These are phyloP conservation scores for Obba rivulosa DNA, from an alignment of 768 basidiomycete genomes.

Conservation along the genomic window DNA sequence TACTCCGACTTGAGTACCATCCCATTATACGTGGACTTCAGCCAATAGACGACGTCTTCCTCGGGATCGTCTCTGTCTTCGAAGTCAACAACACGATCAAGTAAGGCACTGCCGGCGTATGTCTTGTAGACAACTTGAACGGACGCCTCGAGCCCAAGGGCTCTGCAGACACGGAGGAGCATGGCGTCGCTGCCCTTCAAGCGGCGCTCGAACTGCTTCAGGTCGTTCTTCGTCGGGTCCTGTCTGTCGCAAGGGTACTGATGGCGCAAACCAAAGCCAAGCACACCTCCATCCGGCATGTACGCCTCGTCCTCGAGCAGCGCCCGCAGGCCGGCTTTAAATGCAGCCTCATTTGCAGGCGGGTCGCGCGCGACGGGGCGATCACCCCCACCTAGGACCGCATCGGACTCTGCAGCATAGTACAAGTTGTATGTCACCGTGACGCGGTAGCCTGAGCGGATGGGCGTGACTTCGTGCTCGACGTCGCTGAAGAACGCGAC, in stretches of 20 bases:
- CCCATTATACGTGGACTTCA: not conserved
- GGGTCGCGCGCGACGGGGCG: not conserved
- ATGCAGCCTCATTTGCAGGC: not conserved
- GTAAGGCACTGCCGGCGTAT: too few relatives aligned
- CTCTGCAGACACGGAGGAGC: not conserved
- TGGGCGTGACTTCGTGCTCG: constrained; percentile 39
- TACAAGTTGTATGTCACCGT: constrained; percentile 40
- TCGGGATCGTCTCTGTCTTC: not conserved
- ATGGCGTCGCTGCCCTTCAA: constrained; percentile 10
- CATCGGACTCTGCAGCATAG: not conserved
- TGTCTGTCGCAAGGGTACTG: constrained; percentile 13
- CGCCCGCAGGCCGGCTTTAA: constrained; percentile 13
- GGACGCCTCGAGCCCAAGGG: not conserved
- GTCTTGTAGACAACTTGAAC: not conserved
- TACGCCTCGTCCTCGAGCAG: constrained; percentile 28
- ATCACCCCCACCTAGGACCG: not conserved
- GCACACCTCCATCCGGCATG: constrained; percentile 28
- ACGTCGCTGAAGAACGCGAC: constrained; percentile 39
- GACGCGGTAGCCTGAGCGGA: constrained; percentile 36
- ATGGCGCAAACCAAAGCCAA: constrained; percentile 35
- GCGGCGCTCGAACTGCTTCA: not conserved
- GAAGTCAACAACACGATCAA: too few relatives aligned
- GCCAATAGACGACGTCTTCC: not conserved
- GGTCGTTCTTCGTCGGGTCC: too few relatives aligned
- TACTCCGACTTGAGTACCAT: not conserved